These are phyloP conservation scores for Dioscorea cayenensis DNA, from an alignment of 116 monocot species.

Conservation along the genomic window DNA sequence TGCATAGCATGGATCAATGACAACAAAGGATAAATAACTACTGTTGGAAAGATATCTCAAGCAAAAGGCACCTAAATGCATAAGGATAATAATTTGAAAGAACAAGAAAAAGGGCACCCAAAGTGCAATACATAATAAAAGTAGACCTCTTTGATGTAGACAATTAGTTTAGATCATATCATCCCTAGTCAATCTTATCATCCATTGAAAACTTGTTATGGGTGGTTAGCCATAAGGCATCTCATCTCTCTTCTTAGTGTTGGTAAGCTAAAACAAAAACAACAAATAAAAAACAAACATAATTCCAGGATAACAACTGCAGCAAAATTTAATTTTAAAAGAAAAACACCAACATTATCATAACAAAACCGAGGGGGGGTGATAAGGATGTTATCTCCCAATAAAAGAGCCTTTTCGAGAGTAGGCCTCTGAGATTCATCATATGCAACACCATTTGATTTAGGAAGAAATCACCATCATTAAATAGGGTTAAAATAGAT, in stretches of 20 bases:
- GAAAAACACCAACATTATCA: background rate
- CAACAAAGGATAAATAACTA: no score
- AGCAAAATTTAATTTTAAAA: background rate
- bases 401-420: slow-evolving; percentile 28
- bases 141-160: no score
- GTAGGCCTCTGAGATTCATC: slow-evolving; percentile 30
- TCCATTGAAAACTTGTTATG: slow-evolving; percentile 33
- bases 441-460: slow-evolving; percentile 51
- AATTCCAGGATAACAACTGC: no score
- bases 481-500: background rate
- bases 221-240: slow-evolving; percentile 28
- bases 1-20: no score
- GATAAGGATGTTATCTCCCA: slow-evolving; percentile 54
- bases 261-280: slow-evolving; percentile 26
- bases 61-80: no score
- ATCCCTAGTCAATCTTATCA: slow-evolving; percentile 20
- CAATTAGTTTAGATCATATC: slow-evolving; percentile 5
- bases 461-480: background rate
- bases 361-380: slow-evolving; percentile 17
- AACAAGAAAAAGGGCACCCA: background rate
- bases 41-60: no score
- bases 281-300: no score
- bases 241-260: slow-evolving; percentile 38
- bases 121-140: no score
- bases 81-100: no score